Conservation (phyloP, 2,329 filamentous ascomycete genomes). For the Aspergillus sp. region DNA sequence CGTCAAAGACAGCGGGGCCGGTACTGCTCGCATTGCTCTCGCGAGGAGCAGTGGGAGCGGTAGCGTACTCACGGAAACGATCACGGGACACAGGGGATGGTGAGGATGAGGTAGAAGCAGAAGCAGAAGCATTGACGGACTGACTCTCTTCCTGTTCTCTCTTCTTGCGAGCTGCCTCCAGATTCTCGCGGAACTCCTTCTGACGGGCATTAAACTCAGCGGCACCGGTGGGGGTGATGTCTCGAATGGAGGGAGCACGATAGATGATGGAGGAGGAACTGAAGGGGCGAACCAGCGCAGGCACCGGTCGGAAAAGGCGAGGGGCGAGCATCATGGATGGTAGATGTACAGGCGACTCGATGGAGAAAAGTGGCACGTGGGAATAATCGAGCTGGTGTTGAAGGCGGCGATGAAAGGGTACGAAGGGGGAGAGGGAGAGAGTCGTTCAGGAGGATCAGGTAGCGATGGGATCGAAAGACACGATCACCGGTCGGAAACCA, state of each 20-base stretch:
- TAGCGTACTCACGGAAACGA: constrained; percentile 35
- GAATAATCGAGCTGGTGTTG: not conserved
- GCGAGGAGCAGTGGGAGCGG: constrained; percentile 44
- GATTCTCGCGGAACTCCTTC: constrained; percentile 79
- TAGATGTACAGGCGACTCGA: constrained; percentile 4
- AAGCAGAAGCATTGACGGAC: constrained; percentile 53
- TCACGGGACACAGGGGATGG: constrained; percentile 29
- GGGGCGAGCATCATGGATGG: constrained; percentile 40
- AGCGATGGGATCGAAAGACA: constrained; percentile 4
- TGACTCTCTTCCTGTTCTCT: constrained; percentile 83
- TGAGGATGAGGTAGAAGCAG: constrained; percentile 39
- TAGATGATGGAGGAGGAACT: constrained; percentile 52
- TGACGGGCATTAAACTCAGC: constrained; percentile 79
- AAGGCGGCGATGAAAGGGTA: constrained; percentile 5
- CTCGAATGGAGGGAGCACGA: constrained; percentile 74
- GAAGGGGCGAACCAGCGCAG: constrained; percentile 57
- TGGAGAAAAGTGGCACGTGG: constrained; percentile 6
- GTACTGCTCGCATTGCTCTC: constrained; percentile 47
- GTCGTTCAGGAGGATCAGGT: no score
- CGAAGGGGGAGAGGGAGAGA: constrained; percentile 8
- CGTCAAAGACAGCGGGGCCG: constrained; percentile 36
- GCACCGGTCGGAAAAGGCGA: constrained; percentile 50
- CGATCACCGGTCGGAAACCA: not conserved
- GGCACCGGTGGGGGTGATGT: constrained; percentile 73
- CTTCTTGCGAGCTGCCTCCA: constrained; percentile 71